Evolutionary conservation across 2,329 filamentous ascomycete genomes (phyloP).

Genomic region (Aspergillus oerlinghausenensis): DNA sequence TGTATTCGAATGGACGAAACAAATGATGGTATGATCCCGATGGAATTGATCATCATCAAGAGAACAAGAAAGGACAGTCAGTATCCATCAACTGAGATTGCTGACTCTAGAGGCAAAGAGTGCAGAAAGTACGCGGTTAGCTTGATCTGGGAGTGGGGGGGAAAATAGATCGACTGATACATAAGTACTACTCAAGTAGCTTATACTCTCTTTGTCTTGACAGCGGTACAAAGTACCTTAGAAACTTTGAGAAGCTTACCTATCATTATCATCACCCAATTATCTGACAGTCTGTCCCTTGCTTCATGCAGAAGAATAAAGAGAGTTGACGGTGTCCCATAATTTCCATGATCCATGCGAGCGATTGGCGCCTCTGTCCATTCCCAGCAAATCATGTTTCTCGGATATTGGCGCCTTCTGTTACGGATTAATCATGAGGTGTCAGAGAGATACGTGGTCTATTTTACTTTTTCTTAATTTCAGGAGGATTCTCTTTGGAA

Average conservation of each 20-base stretch:
- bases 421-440: neutral
- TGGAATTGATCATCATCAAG: neutral
- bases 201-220: neutral
- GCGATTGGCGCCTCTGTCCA: neutral
- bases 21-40: neutral
- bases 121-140: neutral
- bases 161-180: neutral
- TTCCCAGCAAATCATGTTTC: neutral
- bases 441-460: neutral
- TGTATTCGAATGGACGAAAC: neutral
- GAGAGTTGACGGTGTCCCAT: neutral
- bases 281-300: neutral
- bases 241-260: neutral
- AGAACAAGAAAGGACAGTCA: neutral
- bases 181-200: neutral
- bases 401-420: neutral
- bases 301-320: neutral
- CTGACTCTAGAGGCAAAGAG: neutral
- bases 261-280: neutral
- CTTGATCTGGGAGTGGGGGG: neutral
- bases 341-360: neutral
- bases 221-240: neutral
- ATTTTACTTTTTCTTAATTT: neutral
- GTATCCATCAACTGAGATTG: neutral
- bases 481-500: neutral